Evolutionary conservation across 2,329 filamentous ascomycete species (phyloP).

Genomic region (Aaosphaeria pasadenensis): DNA sequence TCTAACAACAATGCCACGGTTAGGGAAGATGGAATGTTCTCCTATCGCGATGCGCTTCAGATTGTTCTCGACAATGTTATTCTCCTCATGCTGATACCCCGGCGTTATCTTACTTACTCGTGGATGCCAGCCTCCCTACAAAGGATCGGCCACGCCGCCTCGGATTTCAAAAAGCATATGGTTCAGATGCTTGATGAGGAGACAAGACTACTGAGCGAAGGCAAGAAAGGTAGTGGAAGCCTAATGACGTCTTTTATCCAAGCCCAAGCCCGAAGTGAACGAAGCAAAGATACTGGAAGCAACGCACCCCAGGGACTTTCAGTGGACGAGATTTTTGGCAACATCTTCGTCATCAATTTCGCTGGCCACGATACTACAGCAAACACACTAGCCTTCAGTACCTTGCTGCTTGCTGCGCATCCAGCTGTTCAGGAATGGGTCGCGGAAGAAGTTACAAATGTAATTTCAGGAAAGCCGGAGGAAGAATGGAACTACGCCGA

Average conservation of each 20-base stretch:
- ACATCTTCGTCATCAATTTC: conserved; percentile 47
- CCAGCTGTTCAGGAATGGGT: conserved; percentile 47
- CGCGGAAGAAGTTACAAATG: conserved; percentile 28
- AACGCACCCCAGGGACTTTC: conserved; percentile 1
- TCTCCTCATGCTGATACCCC: conserved; percentile 5
- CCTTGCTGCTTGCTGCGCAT: conserved; percentile 44
- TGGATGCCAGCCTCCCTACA: conserved; percentile 14
- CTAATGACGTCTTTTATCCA: conserved; percentile 6
- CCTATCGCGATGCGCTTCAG: conserved; percentile 12
- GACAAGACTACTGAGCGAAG: neutral
- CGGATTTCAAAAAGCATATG: conserved; percentile 7
- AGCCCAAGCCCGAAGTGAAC: neutral
- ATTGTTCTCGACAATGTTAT: conserved; percentile 22
- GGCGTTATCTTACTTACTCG: conserved; percentile 1
- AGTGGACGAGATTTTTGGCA: conserved; percentile 46
- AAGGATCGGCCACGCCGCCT: conserved; percentile 12
- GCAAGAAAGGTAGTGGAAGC: conserved; percentile 4
- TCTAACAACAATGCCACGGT: neutral
- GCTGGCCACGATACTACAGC: conserved; percentile 52
- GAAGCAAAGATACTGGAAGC: neutral
- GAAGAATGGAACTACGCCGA: conserved; percentile 30
- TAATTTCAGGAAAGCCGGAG: conserved; percentile 10
- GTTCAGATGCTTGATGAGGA: conserved; percentile 6
- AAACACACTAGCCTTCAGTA: conserved; percentile 41
- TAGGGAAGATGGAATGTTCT: neutral